A percentile compares a stretch with the other conserved stretches of the same genome.
phyloP scores from a whole-genome alignment of 1,139 yeast genomes.

The Keqinozyma sinolaborantium region DNA sequence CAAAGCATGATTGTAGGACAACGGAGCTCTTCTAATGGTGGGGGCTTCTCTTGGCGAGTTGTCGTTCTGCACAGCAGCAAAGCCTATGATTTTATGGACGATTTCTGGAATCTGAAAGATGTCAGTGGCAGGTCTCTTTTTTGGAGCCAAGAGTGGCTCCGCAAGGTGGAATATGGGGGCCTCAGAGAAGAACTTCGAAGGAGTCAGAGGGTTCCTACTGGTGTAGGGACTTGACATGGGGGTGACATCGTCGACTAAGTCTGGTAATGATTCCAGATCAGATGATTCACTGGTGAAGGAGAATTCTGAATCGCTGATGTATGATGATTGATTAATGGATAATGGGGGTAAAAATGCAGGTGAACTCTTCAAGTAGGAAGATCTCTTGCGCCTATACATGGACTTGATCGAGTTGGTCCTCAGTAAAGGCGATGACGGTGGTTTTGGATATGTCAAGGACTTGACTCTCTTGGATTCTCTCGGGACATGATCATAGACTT shows the following conservation, averaged over 20 bases:
- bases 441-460: conserved; percentile 5
- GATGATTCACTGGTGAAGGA: conserved; percentile 15
- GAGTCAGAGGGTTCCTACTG: conserved; percentile 7
- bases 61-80: conserved; percentile 49
- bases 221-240: conserved; percentile 23
- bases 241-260: conserved; percentile 30
- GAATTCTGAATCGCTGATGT: conserved; percentile 13
- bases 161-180: not conserved
- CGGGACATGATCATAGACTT: conserved; percentile 16
- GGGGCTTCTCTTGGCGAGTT: conserved; percentile 56
- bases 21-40: conserved; percentile 63
- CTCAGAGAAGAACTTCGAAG: conserved; percentile 3
- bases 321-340: conserved; percentile 3
- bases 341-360: conserved; percentile 1
- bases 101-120: conserved; percentile 81
- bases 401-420: conserved; percentile 1
- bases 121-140: conserved; percentile 19
- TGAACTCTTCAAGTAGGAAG: not conserved
- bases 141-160: not conserved
- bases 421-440: conserved; percentile 2
- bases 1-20: conserved; percentile 56
- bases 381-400: conserved; percentile 7
- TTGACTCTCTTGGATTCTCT: conserved; percentile 13
- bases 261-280: conserved; percentile 38
- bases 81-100: conserved; percentile 54